Evolutionary conservation across 2,329 filamentous ascomycete genomes (phyloP).

Genomic region (Acrodontium crateriforme): DNA sequence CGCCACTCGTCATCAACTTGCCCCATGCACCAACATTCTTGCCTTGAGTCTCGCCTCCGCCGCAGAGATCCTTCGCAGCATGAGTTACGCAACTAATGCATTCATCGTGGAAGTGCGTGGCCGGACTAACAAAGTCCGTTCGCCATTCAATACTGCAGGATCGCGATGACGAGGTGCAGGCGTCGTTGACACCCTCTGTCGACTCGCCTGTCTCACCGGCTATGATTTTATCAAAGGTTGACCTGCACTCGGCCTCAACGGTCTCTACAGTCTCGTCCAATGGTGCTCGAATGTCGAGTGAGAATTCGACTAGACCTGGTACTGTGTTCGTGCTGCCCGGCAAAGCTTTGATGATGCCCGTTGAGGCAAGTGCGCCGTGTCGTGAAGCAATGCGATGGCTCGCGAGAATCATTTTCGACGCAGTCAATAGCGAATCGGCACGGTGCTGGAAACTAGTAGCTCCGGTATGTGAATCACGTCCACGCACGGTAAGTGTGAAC

Average conservation of each 20-base stretch:
- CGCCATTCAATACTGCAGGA: conserved; percentile 42
- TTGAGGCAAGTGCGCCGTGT: conserved; percentile 49
- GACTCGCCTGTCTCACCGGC: too few species aligned
- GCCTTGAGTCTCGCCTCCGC: conserved; percentile 32
- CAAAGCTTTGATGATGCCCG: conserved; percentile 52
- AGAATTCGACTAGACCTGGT: conserved; percentile 52
- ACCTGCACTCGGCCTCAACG: conserved; percentile 43
- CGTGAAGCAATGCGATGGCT: conserved; percentile 49
- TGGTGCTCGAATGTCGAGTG: conserved; percentile 51
- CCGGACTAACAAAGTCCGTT: conserved; percentile 48
- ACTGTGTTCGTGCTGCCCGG: conserved; percentile 64
- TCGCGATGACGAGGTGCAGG: conserved; percentile 27
- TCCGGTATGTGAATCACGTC: conserved; percentile 59
- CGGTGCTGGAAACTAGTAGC: conserved; percentile 56
- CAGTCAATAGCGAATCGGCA: conserved; percentile 54
- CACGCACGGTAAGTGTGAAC: conserved; percentile 53
- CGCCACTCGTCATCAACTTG: conserved; percentile 45
- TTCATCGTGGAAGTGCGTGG: conserved; percentile 50
- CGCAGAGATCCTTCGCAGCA: conserved; percentile 43
- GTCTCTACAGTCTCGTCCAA: conserved; percentile 41
- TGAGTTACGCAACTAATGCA: conserved; percentile 52
- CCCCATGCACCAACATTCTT: conserved; percentile 18
- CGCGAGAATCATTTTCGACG: conserved; percentile 52
- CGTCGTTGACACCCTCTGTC: conserved; percentile 33
- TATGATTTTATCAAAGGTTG: conserved; percentile 47